phyloP scores from a whole-genome alignment of 306 rosid genomes.

The Cicer yamashitae region DNA sequence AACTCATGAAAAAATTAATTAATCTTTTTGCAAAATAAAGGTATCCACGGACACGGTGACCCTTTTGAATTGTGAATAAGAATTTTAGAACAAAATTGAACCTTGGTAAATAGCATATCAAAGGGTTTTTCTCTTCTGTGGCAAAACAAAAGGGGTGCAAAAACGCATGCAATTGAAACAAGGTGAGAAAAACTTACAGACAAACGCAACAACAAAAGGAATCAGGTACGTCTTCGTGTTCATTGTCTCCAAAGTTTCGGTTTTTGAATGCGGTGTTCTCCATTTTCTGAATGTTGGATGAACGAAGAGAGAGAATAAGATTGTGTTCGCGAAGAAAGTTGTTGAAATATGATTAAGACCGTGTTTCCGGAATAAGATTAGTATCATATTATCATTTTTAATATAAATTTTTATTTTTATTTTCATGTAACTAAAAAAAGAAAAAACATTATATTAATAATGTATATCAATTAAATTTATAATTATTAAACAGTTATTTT shows the following conservation, averaged over 20 bases:
- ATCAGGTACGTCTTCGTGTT: slow-evolving; percentile 55
- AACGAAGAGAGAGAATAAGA: slow-evolving; percentile 18
- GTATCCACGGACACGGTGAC: background rate
- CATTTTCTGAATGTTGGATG: slow-evolving; percentile 29
- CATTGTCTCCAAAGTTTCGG: slow-evolving; percentile 31
- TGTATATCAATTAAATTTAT: too few species aligned
- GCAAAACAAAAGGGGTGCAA: too few species aligned
- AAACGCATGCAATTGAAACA: background rate
- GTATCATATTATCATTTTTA: too few species aligned
- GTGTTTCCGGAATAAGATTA: too few species aligned
- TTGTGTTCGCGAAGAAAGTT: background rate
- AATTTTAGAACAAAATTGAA: slow-evolving; percentile 29
- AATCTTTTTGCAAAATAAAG: background rate
- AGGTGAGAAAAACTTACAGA: slow-evolving; percentile 54
- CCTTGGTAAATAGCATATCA: slow-evolving; percentile 5
- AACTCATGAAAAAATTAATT: background rate
- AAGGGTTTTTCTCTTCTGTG: background rate
- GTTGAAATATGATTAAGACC: background rate
- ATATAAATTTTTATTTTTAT: too few species aligned
- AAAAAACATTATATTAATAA: too few species aligned
- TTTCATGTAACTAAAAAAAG: too few species aligned
- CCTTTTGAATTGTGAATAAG: slow-evolving; percentile 5
- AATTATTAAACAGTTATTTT: too few species aligned
- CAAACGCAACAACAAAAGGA: slow-evolving; percentile 80
- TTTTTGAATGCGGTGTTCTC: slow-evolving; percentile 48